phyloP scores from a whole-genome alignment of 169 alveolate genomes.

The Eimeria falciformis region DNA sequence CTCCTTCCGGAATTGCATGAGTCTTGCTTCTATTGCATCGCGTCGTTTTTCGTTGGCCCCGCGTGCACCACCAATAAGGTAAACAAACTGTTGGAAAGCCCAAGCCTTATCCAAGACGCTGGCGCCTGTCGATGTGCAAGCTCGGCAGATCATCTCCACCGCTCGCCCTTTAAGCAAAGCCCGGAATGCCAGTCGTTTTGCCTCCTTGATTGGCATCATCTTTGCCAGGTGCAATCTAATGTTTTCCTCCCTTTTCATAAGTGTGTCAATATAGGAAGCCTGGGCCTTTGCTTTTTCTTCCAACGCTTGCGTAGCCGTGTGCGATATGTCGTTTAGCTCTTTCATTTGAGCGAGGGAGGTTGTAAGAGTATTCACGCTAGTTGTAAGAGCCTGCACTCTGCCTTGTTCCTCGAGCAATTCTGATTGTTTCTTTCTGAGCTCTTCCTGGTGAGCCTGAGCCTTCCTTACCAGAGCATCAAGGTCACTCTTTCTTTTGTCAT shows the following conservation, averaged over 20 bases:
- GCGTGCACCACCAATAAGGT: conserved; percentile 67
- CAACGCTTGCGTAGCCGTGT: conserved; percentile 78
- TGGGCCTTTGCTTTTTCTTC: conserved; percentile 69
- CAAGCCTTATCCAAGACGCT: conserved; percentile 68
- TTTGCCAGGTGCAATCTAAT: conserved; percentile 50
- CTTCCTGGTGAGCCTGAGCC: conserved; percentile 41
- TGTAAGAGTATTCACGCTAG: conserved; percentile 72
- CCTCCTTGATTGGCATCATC: conserved; percentile 73
- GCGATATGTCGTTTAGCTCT: conserved; percentile 71
- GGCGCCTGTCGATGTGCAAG: conserved; percentile 31
- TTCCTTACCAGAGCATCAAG: conserved; percentile 31
- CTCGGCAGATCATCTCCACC: conserved; percentile 68
- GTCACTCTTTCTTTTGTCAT: conserved; percentile 41
- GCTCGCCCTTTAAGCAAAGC: conserved; percentile 78
- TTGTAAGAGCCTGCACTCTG: conserved; percentile 72
- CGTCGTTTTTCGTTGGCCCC: conserved; percentile 43
- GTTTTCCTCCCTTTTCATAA: conserved; percentile 45
- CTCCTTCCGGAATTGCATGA: conserved; percentile 76
- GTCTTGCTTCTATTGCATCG: conserved; percentile 69
- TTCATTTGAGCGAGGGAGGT: conserved; percentile 73
- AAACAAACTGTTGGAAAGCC: conserved; percentile 67
- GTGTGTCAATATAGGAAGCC: conserved; percentile 51
- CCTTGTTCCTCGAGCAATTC: conserved; percentile 60
- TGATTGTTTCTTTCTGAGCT: conserved; percentile 23
- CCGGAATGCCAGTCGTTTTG: conserved; percentile 77